These are phyloP conservation scores for Aureobasidium sp. DNA, from an alignment of 2,329 filamentous ascomycete genomes.

Conservation along the genomic window DNA sequence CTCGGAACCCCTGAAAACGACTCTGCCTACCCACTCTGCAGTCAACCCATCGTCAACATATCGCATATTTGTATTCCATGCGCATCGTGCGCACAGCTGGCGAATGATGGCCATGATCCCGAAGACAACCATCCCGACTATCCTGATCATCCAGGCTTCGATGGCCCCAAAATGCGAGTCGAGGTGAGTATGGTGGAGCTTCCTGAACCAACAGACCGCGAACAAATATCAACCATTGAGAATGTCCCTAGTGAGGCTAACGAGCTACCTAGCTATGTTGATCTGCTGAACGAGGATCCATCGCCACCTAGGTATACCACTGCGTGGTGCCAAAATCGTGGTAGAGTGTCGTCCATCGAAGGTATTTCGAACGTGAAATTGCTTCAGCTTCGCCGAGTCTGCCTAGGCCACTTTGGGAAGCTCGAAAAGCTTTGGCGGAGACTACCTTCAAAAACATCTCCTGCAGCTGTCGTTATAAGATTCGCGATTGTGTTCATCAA, in stretches of 20 bases:
- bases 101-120: background rate
- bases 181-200: background rate
- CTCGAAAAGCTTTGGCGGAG: no score
- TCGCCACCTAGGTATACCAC: no score
- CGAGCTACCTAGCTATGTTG: background rate
- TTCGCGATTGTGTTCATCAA: no score
- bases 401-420: no score
- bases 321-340: no score
- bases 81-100: background rate
- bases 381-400: no score
- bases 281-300: no score
- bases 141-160: background rate
- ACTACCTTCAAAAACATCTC: no score
- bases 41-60: background rate
- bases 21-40: background rate
- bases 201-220: background rate
- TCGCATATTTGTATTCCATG: background rate
- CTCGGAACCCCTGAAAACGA: no score
- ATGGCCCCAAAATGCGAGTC: background rate
- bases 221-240: background rate
- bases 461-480: no score
- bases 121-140: background rate
- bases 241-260: background rate
- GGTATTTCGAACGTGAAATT: no score
- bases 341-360: no score